A percentile compares a stretch with the other conserved stretches of the same genome.
Evolutionary conservation across 768 basidiomycete genomes (phyloP).

Genomic region (Boletus coccyginus): DNA sequence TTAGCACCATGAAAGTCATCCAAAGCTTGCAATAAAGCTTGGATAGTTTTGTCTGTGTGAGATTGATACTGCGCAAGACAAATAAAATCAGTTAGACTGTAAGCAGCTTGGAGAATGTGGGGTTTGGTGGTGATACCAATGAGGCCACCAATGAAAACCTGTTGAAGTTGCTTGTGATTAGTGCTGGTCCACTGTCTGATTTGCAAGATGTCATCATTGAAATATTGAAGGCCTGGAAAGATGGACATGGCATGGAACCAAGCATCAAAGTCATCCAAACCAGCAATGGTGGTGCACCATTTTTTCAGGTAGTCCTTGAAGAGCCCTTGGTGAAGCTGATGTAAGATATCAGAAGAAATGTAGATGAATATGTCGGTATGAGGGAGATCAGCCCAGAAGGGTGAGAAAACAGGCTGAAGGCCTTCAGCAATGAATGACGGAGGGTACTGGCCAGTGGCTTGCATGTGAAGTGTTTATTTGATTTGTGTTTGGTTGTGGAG

Average conservation of each 20-base stretch:
- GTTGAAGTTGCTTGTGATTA: neutral
- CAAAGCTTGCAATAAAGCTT: neutral
- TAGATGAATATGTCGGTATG: neutral
- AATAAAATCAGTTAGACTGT: neutral
- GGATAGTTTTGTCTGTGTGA: neutral
- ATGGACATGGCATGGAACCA: neutral
- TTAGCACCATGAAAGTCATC: neutral
- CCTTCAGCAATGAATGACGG: neutral
- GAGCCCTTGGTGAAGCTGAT: neutral
- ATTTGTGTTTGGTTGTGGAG: neutral
- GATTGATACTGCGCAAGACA: neutral
- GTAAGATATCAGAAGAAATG: neutral
- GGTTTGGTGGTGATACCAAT: neutral
- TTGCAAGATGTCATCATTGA: neutral
- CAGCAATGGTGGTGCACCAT: neutral
- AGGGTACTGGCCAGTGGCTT: neutral
- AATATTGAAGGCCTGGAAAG: neutral
- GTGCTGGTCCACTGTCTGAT: neutral
- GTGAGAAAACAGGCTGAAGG: neutral
- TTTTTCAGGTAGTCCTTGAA: slow-evolving; percentile 3
- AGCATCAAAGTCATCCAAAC: neutral
- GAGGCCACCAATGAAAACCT: fast-evolving
- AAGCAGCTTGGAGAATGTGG: neutral
- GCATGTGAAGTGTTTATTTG: neutral
- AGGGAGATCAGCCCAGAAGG: slow-evolving; percentile 1